Evolutionary conservation across 345 rosid species (phyloP), one percentile per base, ranked within the genome.

Genomic region (Linum usitatissimum): DNA sequence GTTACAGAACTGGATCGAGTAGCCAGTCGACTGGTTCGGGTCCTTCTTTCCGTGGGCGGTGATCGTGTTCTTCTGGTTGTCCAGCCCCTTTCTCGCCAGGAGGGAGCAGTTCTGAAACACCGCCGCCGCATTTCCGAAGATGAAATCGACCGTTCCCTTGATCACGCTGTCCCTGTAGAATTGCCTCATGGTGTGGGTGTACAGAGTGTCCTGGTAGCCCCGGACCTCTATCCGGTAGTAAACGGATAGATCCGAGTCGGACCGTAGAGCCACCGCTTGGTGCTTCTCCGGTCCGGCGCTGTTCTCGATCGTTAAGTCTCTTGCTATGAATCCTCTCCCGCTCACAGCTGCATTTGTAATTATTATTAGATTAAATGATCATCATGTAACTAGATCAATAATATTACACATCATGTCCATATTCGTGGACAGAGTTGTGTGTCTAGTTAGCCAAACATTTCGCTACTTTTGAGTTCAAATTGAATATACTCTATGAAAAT

Each of bases 221-320:
- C 57, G 70, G 30, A 77, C 13, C 28, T 72, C 71, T n/a, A 77
- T 65, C 18, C 73, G 66, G 60, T 61, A 77, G 55, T 61, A 68
- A 13, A 73, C 81, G 1, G 77, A 77, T 31, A 73, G 73, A 20
- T 77, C 81, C 1, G 81, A 77, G 57, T 72, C 81, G 4, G 73
- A 73, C 8, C 81, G 73, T 20, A 77, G 66, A 7, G 81, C 81
- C 6, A 77, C 78, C 9, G 80, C 80, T 62, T 77, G 80, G 60
- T 77, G 80, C 63, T 77, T 77, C 30, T 31, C 64, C 9, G 80
- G 75, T 3, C 80, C 80, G 3, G 80, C 73, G 0, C 73, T 77
- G 70, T 77, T 77, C 62, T 74, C 77, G 57, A 77, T 18, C 10
- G 77, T 73, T 2, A 73, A 56, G 61, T 73, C 77, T 14, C 70